phyloP scores from a whole-genome alignment of 176 grass and related monocot species.

The Aechmea fasciata region DNA sequence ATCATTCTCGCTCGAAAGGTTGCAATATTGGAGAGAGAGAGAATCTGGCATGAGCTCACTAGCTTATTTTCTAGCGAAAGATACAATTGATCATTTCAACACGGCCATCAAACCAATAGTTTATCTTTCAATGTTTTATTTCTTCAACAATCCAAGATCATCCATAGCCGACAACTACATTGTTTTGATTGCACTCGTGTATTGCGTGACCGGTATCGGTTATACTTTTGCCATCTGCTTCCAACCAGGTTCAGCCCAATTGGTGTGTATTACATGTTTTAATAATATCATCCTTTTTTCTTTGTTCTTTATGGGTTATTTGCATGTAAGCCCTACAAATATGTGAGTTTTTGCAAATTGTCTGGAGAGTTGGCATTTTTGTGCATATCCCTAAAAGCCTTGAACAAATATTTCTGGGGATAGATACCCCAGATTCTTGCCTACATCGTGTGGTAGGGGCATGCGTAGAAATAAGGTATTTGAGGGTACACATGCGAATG shows the following conservation, averaged over 20 bases:
- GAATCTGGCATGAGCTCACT: conserved; percentile 75
- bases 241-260: conserved; percentile 59
- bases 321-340: neutral
- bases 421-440: no score
- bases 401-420: no score
- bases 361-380: neutral
- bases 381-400: no score
- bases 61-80: conserved; percentile 68
- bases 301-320: neutral
- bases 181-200: conserved; percentile 61
- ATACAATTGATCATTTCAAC: conserved; percentile 80
- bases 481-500: neutral
- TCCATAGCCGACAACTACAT: conserved; percentile 39
- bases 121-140: conserved; percentile 96
- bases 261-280: conserved; percentile 24
- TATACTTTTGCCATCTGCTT: conserved; percentile 82
- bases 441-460: no score
- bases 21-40: conserved; percentile 68
- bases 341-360: neutral
- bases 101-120: conserved; percentile 59
- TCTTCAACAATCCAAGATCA: conserved; percentile 79
- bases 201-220: conserved; percentile 78
- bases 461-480: no score
- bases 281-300: neutral
- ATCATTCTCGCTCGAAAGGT: conserved; percentile 59